Percentiles rank a stretch among this genome's conserved stretches.
phyloP scores from a whole-genome alignment of 805 yeast species.

The Lachancea sp. region DNA sequence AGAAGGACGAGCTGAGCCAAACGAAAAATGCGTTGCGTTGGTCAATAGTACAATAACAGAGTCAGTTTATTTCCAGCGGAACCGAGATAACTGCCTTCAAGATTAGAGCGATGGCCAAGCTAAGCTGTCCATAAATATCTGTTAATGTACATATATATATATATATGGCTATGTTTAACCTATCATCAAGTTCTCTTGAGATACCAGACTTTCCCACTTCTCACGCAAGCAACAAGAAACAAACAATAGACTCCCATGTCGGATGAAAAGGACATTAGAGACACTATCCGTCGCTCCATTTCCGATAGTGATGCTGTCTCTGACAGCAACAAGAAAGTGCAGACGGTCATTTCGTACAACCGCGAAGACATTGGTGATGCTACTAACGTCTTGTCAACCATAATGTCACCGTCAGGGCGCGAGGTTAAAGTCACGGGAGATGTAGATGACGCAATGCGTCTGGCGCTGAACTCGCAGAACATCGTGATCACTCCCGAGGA shows the following conservation, averaged over 20 bases:
- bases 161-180: too few species aligned
- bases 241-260: not conserved
- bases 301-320: not conserved
- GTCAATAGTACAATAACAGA: too few species aligned
- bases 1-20: too few species aligned
- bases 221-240: too few species aligned
- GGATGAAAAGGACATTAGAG: not conserved
- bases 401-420: constrained; percentile 24
- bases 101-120: too few species aligned
- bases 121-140: too few species aligned
- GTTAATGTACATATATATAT: too few species aligned
- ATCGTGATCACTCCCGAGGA: constrained; percentile 30
- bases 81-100: too few species aligned
- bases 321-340: constrained; percentile 2
- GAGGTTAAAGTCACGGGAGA: constrained; percentile 31
- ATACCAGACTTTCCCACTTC: too few species aligned
- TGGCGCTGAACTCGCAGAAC: constrained; percentile 33
- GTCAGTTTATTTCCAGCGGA: too few species aligned
- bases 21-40: too few species aligned
- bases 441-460: constrained; percentile 42
- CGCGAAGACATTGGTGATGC: constrained; percentile 9
- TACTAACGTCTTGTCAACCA: constrained; percentile 13
- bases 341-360: constrained; percentile 8
- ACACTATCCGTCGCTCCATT: constrained; percentile 4
- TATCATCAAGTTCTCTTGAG: too few species aligned